These are phyloP conservation scores for Rachicladosporium sp. DNA, from an alignment of 2,329 filamentous ascomycete genomes.

Conservation along the genomic window DNA sequence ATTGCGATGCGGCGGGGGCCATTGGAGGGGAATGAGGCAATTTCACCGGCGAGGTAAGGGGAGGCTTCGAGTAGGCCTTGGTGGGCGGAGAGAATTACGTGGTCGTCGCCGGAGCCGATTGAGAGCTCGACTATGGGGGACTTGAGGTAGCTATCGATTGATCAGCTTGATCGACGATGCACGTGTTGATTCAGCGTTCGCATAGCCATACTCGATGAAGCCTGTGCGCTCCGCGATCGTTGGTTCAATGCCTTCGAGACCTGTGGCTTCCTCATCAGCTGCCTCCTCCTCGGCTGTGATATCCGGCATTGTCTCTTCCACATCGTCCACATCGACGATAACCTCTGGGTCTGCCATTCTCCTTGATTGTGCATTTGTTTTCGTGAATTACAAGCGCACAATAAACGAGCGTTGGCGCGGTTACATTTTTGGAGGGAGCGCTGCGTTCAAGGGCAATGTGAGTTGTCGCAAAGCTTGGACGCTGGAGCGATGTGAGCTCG, in stretches of 20 bases:
- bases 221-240: slow-evolving; percentile 27
- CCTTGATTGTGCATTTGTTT: too few relatives aligned
- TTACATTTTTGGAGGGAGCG: too few relatives aligned
- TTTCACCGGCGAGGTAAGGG: slow-evolving; percentile 57
- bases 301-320: slow-evolving; percentile 28
- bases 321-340: slow-evolving; percentile 18
- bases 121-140: slow-evolving; percentile 36
- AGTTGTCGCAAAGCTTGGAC: too few relatives aligned
- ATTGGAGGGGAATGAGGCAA: slow-evolving; percentile 47
- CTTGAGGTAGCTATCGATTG: slow-evolving; percentile 31
- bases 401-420: too few relatives aligned
- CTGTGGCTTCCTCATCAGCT: slow-evolving; percentile 22
- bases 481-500: too few relatives aligned
- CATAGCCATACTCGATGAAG: slow-evolving; percentile 39
- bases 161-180: neutral
- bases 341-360: slow-evolving; percentile 23
- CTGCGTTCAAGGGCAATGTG: too few relatives aligned
- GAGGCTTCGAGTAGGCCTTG: slow-evolving; percentile 63
- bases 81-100: slow-evolving; percentile 62
- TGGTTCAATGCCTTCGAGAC: slow-evolving; percentile 32
- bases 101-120: slow-evolving; percentile 40
- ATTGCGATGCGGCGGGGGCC: slow-evolving; percentile 56
- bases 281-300: slow-evolving; percentile 12
- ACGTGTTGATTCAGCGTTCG: too few relatives aligned
- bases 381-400: too few relatives aligned